These are phyloP conservation scores for Podila epigama DNA, from an alignment of 192 early-diverging fungal genomes.

Conservation along the genomic window DNA sequence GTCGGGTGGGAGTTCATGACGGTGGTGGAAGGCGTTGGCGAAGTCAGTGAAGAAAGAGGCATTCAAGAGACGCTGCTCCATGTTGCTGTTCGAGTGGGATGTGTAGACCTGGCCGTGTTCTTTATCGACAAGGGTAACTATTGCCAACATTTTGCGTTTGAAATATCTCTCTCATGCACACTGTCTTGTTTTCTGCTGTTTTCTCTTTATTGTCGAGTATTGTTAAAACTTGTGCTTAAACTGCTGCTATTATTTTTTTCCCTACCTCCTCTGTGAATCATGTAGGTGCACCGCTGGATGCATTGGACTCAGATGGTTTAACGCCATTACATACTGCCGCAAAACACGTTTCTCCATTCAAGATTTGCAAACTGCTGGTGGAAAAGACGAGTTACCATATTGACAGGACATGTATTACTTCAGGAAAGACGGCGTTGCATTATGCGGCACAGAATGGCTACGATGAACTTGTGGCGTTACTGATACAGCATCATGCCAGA, in stretches of 20 bases:
- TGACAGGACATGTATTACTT: constrained; percentile 39
- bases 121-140: constrained; percentile 37
- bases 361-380: constrained; percentile 39
- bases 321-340: constrained; percentile 52
- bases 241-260: neutral
- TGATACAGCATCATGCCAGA: constrained; percentile 43
- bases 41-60: constrained; percentile 47
- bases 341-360: constrained; percentile 29
- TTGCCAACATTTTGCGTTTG: too few relatives aligned
- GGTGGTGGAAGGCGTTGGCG: constrained; percentile 38
- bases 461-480: constrained; percentile 31
- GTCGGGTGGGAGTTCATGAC: constrained; percentile 52
- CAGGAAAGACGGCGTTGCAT: constrained; percentile 41
- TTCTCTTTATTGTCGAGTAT: neutral
- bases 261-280: too few relatives aligned
- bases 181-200: neutral
- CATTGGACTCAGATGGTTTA: constrained; percentile 46
- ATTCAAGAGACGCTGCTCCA: constrained; percentile 50
- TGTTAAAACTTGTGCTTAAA: neutral
- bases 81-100: constrained; percentile 47
- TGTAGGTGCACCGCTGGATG: constrained; percentile 48
- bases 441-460: constrained; percentile 45
- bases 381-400: constrained; percentile 47
- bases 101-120: constrained; percentile 31
- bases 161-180: too few relatives aligned